These are phyloP conservation scores for Raphanus hybrid DNA, from an alignment of 441 rosid genomes.

Conservation along the genomic window DNA sequence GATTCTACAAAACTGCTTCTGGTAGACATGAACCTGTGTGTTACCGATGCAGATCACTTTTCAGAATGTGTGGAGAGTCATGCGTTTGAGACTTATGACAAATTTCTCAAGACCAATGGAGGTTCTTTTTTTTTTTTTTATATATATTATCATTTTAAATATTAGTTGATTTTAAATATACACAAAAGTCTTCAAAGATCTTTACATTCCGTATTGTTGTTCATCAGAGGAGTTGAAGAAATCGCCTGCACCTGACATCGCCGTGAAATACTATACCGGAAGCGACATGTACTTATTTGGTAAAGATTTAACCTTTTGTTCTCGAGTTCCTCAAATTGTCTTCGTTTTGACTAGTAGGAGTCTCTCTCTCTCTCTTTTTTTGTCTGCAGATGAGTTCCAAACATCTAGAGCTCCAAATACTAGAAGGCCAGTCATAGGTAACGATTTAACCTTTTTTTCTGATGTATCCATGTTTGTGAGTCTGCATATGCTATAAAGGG, in stretches of 20 bases:
- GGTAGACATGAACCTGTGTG: slow-evolving; percentile 1
- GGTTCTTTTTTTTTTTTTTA: slow-evolving; percentile 45
- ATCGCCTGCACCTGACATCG: slow-evolving; percentile 82
- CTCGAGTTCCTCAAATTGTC: not conserved
- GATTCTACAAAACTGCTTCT: not conserved
- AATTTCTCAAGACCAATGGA: slow-evolving; percentile 81
- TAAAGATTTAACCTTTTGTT: slow-evolving; percentile 35
- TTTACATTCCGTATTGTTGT: slow-evolving; percentile 1
- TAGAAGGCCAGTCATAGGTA: slow-evolving; percentile 91
- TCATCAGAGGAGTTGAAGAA: slow-evolving; percentile 75
- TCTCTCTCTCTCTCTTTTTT: slow-evolving; percentile 7
- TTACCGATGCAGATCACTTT: slow-evolving; percentile 73
- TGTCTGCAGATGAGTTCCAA: slow-evolving; percentile 86
- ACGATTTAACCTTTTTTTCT: not conserved
- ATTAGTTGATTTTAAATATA: not conserved
- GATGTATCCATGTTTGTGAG: slow-evolving; percentile 14
- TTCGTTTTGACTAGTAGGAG: not conserved
- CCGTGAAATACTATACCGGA: slow-evolving; percentile 86
- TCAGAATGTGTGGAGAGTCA: slow-evolving; percentile 96
- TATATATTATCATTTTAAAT: not conserved
- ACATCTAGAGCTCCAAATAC: slow-evolving; percentile 80
- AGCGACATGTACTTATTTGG: slow-evolving; percentile 89
- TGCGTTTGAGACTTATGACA: slow-evolving; percentile 92
- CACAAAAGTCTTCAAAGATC: not conserved
- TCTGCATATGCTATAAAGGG: not conserved